These are phyloP conservation scores for Geotrichum klebahnii DNA, from an alignment of 1,139 yeast species.

Conservation along the genomic window DNA sequence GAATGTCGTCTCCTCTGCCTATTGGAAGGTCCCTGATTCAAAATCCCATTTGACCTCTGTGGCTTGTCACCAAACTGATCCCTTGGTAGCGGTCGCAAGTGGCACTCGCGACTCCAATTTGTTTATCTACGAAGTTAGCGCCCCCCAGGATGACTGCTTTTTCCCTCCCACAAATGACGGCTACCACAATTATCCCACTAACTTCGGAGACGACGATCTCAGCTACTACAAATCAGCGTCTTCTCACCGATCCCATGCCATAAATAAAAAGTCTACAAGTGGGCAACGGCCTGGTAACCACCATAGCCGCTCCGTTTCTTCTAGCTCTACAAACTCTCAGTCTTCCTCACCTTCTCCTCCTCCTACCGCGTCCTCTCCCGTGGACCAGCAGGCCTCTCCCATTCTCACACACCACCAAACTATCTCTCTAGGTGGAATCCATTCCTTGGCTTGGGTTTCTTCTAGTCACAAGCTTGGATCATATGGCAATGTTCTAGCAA, in stretches of 20 bases:
- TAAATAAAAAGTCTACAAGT: too few species aligned
- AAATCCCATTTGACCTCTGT: constrained; percentile 56
- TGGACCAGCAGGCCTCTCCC: constrained; percentile 25
- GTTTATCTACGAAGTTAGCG: constrained; percentile 58
- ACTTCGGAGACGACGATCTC: constrained; percentile 12
- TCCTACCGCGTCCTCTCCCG: too few species aligned
- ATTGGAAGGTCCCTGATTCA: constrained; percentile 69
- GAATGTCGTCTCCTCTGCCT: constrained; percentile 32
- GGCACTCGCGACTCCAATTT: constrained; percentile 55
- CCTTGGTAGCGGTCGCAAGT: constrained; percentile 61
- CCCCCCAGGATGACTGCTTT: constrained; percentile 30
- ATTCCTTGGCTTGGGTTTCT: constrained; percentile 61
- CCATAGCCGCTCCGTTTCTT: neutral
- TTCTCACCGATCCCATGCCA: too few species aligned
- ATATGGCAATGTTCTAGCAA: constrained; percentile 46
- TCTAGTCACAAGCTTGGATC: constrained; percentile 37
- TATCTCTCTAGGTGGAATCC: constrained; percentile 63
- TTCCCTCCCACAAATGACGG: constrained; percentile 8
- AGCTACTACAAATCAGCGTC: constrained; percentile 1
- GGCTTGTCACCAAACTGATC: constrained; percentile 44
- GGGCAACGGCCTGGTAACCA: constrained; percentile 17
- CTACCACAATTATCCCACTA: constrained; percentile 4
- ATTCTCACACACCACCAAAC: constrained; percentile 70
- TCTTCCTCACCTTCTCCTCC: too few species aligned
- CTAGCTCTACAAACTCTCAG: constrained; percentile 4